A percentile compares a stretch with the other conserved stretches of the same genome.
phyloP scores from a whole-genome alignment of 2,329 filamentous ascomycete species.

The Neurospora sp. region DNA sequence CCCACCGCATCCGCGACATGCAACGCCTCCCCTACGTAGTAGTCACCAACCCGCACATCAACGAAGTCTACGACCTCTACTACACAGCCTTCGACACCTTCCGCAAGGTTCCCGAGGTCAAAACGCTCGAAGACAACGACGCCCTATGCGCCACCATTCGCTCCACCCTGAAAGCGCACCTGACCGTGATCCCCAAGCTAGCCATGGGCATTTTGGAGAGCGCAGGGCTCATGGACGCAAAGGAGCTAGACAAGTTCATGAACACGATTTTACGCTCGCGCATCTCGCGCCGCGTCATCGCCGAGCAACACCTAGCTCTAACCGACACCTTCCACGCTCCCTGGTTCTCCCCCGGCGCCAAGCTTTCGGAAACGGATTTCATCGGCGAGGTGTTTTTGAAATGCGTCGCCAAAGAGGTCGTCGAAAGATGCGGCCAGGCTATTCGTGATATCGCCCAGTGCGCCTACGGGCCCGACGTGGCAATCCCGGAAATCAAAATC shows the following conservation, averaged over 20 bases:
- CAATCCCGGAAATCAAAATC: slow-evolving; percentile 72
- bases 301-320: slow-evolving; percentile 90
- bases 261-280: slow-evolving; percentile 84
- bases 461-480: slow-evolving; percentile 61
- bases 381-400: slow-evolving; percentile 93
- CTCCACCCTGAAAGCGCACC: slow-evolving; percentile 72
- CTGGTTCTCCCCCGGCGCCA: slow-evolving; percentile 77
- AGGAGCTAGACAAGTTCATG: slow-evolving; percentile 88
- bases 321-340: slow-evolving; percentile 89
- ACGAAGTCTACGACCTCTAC: slow-evolving; percentile 92
- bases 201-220: slow-evolving; percentile 93
- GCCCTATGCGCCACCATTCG: slow-evolving; percentile 71
- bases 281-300: slow-evolving; percentile 92
- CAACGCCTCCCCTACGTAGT: slow-evolving; percentile 93
- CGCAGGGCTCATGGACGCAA: slow-evolving; percentile 67
- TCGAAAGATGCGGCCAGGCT: slow-evolving; percentile 70
- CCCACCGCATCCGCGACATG: slow-evolving; percentile 93
- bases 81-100: slow-evolving; percentile 93
- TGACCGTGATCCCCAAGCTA: slow-evolving; percentile 87
- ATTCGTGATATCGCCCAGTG: slow-evolving; percentile 65
- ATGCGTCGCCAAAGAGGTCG: slow-evolving; percentile 82
- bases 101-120: slow-evolving; percentile 74
- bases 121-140: slow-evolving; percentile 83
- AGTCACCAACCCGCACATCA: slow-evolving; percentile 89
- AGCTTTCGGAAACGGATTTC: slow-evolving; percentile 66